A percentile compares a stretch with the other conserved stretches of the same genome.
These are phyloP conservation scores for Euclidium syriacum DNA, from an alignment of 345 rosid genomes.

Conservation along the genomic window DNA sequence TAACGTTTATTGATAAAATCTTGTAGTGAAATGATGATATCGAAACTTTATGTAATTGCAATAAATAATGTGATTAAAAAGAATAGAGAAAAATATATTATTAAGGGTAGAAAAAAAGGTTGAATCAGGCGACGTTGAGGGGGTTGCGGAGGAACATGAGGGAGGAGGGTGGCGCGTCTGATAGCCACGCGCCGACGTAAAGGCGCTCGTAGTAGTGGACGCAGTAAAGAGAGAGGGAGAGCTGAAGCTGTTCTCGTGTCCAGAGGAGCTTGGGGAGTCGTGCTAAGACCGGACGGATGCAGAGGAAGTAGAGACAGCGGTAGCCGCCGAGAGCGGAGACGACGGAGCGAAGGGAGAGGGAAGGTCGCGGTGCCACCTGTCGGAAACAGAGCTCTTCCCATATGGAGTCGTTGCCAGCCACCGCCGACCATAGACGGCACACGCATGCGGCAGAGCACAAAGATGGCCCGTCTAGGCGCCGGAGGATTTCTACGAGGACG, in stretches of 20 bases:
- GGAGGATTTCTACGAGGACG: conserved; percentile 67
- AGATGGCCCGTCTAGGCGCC: conserved; percentile 78
- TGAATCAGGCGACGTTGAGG: conserved; percentile 47
- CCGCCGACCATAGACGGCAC: conserved; percentile 81
- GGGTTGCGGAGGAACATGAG: conserved; percentile 89
- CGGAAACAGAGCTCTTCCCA: conserved; percentile 96
- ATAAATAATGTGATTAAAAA: conserved; percentile 15
- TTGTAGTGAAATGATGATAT: conserved; percentile 9
- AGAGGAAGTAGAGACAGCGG: conserved; percentile 76
- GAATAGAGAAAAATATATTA: conserved; percentile 14
- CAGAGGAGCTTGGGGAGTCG: conserved; percentile 31
- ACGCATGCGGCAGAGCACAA: conserved; percentile 82
- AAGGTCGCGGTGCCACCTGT: conserved; percentile 56
- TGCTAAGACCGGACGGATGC: conserved; percentile 59
- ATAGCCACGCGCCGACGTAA: conserved; percentile 29
- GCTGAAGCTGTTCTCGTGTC: conserved; percentile 66
- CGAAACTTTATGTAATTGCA: conserved; percentile 15
- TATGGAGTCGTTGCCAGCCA: conserved; percentile 61
- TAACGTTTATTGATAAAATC: conserved; percentile 18
- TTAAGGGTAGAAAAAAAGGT: not conserved
- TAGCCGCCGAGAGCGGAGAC: conserved; percentile 90
- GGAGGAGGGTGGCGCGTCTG: conserved; percentile 58
- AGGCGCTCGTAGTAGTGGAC: conserved; percentile 80
- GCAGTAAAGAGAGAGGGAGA: conserved; percentile 79
- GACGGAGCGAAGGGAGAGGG: conserved; percentile 55